Percentiles rank a stretch among this genome's conserved stretches.
Conservation (phyloP, 164 flowering plant genomes). For the grape (Vitis vinifera) region ASM3070453v1 NC_081807.1:1743001-1743500, state of each 20-base stretch:
- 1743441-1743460: slow-evolving; percentile 1
- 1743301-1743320: slow-evolving; percentile 96
- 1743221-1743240: neutral
- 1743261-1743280: slow-evolving; percentile 74
- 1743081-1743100: slow-evolving; percentile 95
- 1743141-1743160: slow-evolving; percentile 68
- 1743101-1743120: slow-evolving; percentile 97
- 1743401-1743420: slow-evolving; percentile 4
- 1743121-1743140: slow-evolving; percentile 97
- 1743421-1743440: neutral
- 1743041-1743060: neutral
- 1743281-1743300: slow-evolving; percentile 97
- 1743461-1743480: neutral
- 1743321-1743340: slow-evolving; percentile 96
- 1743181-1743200: no score
- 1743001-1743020: no score
- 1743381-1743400: slow-evolving; percentile 89
- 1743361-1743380: slow-evolving; percentile 95
- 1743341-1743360: slow-evolving; percentile 83
- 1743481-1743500: no score
- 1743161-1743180: neutral
- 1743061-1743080: slow-evolving; percentile 92
- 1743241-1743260: neutral
- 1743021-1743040: neutral
- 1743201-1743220: no score